These are phyloP conservation scores for Emericellopsis terricola DNA, from an alignment of 495 filamentous ascomycete species.

Conservation along the genomic window DNA sequence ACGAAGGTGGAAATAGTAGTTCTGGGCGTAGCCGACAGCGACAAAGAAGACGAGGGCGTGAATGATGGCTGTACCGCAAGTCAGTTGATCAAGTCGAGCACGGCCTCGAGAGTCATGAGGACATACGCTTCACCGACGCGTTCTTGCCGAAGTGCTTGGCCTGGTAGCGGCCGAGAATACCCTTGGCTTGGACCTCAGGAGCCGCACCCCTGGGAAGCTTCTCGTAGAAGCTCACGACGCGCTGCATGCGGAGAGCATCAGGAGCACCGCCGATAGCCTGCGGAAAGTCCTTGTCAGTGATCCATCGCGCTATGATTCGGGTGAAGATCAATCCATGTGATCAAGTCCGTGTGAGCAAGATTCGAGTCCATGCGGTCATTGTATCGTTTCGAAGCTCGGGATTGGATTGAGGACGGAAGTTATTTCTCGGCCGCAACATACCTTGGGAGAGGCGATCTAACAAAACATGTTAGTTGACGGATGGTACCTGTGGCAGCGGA, in stretches of 20 bases:
- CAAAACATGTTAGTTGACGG: constrained; percentile 12
- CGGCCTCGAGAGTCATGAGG: background rate
- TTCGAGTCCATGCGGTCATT: too few relatives aligned
- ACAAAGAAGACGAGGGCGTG: constrained; percentile 66
- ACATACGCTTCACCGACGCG: constrained; percentile 70
- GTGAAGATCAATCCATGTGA: too few relatives aligned
- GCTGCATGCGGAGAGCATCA: constrained; percentile 89
- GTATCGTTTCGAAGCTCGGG: too few relatives aligned
- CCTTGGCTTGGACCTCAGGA: constrained; percentile 59
- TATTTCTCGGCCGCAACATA: too few relatives aligned
- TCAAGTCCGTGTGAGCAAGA: too few relatives aligned
- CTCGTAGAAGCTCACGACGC: constrained; percentile 95
- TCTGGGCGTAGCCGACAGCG: constrained; percentile 74
- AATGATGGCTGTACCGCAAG: constrained; percentile 46
- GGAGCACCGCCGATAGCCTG: constrained; percentile 81
- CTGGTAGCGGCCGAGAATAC: constrained; percentile 75
- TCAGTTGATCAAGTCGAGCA: constrained; percentile 6
- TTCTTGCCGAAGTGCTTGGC: constrained; percentile 91
- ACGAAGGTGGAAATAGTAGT: constrained; percentile 99
- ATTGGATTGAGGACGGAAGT: too few relatives aligned
- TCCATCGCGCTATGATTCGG: too few relatives aligned
- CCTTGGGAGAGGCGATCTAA: constrained; percentile 72
- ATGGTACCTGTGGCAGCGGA: too few relatives aligned
- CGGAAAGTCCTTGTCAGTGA: too few relatives aligned
- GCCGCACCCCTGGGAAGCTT: constrained; percentile 83